phyloP scores from a whole-genome alignment of 106 monocot genomes.

The Dendrobium chrysotoxum region DNA sequence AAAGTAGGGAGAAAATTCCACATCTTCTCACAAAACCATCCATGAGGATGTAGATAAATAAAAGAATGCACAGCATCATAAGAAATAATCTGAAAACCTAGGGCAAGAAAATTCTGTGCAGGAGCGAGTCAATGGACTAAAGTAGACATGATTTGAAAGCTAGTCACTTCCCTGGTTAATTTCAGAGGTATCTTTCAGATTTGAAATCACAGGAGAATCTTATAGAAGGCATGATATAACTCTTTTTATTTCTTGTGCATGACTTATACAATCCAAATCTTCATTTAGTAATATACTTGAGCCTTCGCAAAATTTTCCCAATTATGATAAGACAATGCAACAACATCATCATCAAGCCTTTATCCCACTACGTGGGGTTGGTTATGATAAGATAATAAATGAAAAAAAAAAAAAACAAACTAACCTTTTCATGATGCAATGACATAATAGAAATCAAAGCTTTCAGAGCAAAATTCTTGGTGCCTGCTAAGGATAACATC shows the following conservation, averaged over 20 bases:
- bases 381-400: neutral
- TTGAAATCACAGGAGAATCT: neutral
- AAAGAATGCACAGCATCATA: neutral
- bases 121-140: neutral
- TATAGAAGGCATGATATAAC: neutral
- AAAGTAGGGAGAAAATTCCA: neutral
- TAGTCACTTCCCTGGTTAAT: neutral
- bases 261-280: neutral
- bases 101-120: neutral
- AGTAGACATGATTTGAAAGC: neutral
- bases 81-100: neutral
- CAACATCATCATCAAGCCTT: too few relatives aligned
- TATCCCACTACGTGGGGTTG: too few relatives aligned
- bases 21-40: neutral
- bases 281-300: neutral
- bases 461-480: conserved; percentile 50
- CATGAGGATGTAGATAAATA: neutral
- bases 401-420: conserved; percentile 11
- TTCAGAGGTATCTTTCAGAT: too few relatives aligned
- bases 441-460: conserved; percentile 42
- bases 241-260: neutral
- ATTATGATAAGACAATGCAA: neutral
- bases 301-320: neutral
- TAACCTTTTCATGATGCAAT: conserved; percentile 42
- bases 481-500: conserved; percentile 30